Percentiles rank a stretch among this genome's conserved stretches.
Evolutionary conservation across 768 basidiomycete genomes (phyloP).

Genomic region (Lentinula aciculospora): DNA sequence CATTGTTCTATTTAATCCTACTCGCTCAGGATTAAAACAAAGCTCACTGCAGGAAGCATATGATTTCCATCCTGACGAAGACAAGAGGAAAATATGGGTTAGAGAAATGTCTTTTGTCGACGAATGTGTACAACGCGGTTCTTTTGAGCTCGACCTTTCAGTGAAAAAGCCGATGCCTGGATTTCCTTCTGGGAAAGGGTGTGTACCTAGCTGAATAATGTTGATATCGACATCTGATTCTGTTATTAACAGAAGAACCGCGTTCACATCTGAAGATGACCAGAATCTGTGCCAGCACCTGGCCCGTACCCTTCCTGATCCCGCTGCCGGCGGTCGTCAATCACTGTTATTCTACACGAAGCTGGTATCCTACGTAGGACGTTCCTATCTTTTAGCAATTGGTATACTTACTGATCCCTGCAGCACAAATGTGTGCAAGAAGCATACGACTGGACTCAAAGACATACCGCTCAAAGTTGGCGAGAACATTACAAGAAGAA

Average conservation of each 20-base stretch:
- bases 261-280: slow-evolving; percentile 35
- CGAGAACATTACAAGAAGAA: slow-evolving; percentile 41
- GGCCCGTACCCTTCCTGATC: slow-evolving; percentile 28
- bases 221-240: neutral
- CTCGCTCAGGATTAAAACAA: neutral
- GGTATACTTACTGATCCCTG: slow-evolving; percentile 11
- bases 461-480: slow-evolving; percentile 45
- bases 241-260: slow-evolving; percentile 12
- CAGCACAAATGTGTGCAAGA: slow-evolving; percentile 11
- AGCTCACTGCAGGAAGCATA: neutral
- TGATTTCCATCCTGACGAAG: neutral
- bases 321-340: slow-evolving; percentile 30
- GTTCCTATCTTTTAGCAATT: neutral
- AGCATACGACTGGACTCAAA: slow-evolving; percentile 29
- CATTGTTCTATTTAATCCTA: neutral
- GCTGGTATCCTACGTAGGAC: slow-evolving; percentile 22
- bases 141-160: neutral
- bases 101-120: slow-evolving; percentile 1
- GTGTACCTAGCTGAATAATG: neutral
- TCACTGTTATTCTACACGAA: slow-evolving; percentile 28
- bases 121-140: neutral
- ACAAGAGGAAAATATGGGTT: neutral
- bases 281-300: slow-evolving; percentile 29
- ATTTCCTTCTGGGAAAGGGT: neutral
- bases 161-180: slow-evolving; percentile 1